phyloP scores from a whole-genome alignment of 176 grass and related monocot genomes.

The Musa schizocarpa region DNA sequence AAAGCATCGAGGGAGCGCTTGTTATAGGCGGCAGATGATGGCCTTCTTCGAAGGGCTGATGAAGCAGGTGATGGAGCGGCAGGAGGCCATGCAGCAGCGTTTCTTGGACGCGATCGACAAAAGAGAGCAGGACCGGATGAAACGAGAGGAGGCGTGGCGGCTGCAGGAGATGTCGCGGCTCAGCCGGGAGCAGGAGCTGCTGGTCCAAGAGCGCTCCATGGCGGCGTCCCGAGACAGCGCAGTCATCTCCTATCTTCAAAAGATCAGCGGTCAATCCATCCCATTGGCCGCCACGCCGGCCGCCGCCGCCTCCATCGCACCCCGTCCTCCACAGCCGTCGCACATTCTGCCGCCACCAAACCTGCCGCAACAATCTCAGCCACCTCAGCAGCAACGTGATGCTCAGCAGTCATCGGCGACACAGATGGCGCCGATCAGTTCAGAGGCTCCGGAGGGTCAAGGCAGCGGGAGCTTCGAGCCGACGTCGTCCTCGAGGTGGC shows the following conservation, averaged over 20 bases:
- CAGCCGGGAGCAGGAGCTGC: constrained; percentile 53
- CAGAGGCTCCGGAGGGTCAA: constrained; percentile 17
- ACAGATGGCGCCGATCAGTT: constrained; percentile 19
- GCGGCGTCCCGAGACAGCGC: constrained; percentile 48
- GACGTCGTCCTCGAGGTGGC: constrained; percentile 66
- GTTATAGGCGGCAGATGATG: constrained; percentile 28
- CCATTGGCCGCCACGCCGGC: constrained; percentile 20
- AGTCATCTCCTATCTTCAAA: constrained; percentile 18
- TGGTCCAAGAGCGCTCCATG: constrained; percentile 47
- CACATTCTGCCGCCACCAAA: not conserved
- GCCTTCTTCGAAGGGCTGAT: constrained; percentile 57
- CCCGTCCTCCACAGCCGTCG: not conserved
- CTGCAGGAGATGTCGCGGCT: constrained; percentile 54
- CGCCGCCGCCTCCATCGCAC: not conserved
- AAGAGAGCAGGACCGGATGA: constrained; percentile 54
- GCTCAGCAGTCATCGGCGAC: not conserved
- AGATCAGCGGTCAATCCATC: not conserved
- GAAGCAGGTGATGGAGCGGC: constrained; percentile 60
- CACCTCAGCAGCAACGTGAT: constrained; percentile 3
- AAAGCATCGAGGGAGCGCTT: constrained; percentile 9
- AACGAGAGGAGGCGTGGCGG: constrained; percentile 64
- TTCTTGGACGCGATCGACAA: constrained; percentile 55
- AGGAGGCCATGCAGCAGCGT: constrained; percentile 56
- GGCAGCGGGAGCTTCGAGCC: constrained; percentile 26
- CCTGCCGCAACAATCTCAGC: not conserved